Evolutionary conservation across 495 filamentous ascomycete species (phyloP), one percentile per base, ranked within the genome.

Genomic region (Terfezia boudieri): DNA sequence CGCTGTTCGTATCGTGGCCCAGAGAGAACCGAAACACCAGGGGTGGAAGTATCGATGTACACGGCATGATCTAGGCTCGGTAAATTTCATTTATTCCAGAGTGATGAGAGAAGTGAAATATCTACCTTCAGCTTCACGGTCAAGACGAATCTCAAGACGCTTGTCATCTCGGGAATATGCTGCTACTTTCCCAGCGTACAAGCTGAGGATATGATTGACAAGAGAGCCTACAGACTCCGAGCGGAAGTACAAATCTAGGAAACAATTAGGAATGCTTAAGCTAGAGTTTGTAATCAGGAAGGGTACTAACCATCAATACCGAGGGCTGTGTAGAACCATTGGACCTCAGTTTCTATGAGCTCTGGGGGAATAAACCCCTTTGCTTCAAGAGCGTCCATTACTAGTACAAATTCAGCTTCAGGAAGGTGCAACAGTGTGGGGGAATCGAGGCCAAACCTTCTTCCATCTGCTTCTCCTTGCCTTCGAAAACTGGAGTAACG

Each of bases 101-200:
- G 26, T 32, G 26, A 32, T 32, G 26, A 32, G 26, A 7, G 26
- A 0, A 32, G 7, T 32, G 2, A 32, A 32, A 6, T n/a, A n/a
- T 2, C 26, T 62, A 65, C 63, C 62, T 55, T 65, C 63, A 10
- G 59, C 55, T 66, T 98, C 90, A 76, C 94, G 94, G 67, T 98
- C 90, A 20, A 98, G 68, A 17, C 86, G 79, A 57, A 98, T 95
- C 69, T 95, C 88, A 54, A 95, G 74, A 50, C 80, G 79, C 71
- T 89, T 92, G 67, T 98, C 90, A 61, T 93, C 84, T 55, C 90
- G 82, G 17, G 89, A 84, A 61, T 83, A 93, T 1, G 90, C 90
- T 7, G 92, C 92, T 49, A 96, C 79, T 71, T 98, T 98, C 66
- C 88, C 90, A 20, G 92, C 92, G 64, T 96, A 98, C 36, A 98